A percentile compares a stretch with the other conserved stretches of the same genome.
Conservation (phyloP, 2,329 filamentous ascomycete genomes). For the Aureobasidium sp. region DNA sequence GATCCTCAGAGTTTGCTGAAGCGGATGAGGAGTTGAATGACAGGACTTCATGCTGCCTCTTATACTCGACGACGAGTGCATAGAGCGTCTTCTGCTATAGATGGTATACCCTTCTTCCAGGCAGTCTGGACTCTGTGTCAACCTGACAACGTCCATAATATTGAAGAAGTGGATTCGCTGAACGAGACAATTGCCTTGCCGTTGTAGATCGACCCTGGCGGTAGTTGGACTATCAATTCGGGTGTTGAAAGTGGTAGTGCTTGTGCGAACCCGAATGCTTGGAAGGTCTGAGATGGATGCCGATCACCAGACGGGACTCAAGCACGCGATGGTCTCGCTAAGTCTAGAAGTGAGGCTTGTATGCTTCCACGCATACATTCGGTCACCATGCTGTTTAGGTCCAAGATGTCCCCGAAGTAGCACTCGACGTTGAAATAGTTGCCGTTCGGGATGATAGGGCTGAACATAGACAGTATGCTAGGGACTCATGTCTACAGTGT, state of each 20-base stretch:
- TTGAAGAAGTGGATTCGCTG: neutral
- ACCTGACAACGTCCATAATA: conserved; percentile 1
- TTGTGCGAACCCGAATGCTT: neutral
- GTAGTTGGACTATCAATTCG: neutral
- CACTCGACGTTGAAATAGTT: neutral
- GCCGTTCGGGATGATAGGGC: neutral
- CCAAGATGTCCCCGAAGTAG: neutral
- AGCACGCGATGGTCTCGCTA: neutral
- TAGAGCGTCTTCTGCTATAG: neutral
- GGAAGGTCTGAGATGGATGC: neutral
- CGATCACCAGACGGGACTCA: neutral
- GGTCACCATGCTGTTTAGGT: neutral
- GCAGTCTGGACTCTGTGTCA: conserved; percentile 8
- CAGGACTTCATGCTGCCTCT: neutral
- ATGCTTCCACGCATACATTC: neutral
- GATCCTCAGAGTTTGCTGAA: conserved; percentile 1
- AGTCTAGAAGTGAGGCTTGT: neutral
- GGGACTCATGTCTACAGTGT: too few species aligned
- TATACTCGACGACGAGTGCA: neutral
- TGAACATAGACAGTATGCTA: neutral
- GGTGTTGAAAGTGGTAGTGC: neutral
- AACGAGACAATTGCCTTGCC: conserved; percentile 2
- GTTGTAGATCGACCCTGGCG: neutral
- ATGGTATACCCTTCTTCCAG: neutral
- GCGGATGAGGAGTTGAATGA: neutral